Base-by-base conservation (phyloP, 2,329 filamentous ascomycete genomes). In the Penicillium sp. region DNA sequence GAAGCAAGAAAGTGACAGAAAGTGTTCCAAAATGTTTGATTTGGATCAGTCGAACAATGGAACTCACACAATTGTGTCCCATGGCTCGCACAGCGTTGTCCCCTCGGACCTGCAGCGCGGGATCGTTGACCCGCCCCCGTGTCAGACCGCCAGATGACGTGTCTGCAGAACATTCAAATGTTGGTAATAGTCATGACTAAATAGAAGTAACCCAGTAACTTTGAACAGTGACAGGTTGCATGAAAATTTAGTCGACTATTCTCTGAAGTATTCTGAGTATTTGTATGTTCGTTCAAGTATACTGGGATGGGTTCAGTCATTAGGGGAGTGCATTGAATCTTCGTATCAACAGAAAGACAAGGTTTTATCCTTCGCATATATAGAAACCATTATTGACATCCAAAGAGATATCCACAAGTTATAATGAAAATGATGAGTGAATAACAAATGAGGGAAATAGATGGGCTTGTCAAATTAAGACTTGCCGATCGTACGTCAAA, bases 341-440 rank as follows among this genome's bases (percentile, higher is more conserved):
- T 50, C 27, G 6, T 54, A 50, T 29, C 41, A 45, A 34, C 21
- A 50, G 32, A 41, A 45, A 45, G 13, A 14, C 32, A 32, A 3
- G 10, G 4, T 18, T n/a, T 45, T 27, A 13, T 45, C 21, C 34
- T 45, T 45, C 41, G 29, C 45, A 43, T 43, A 45, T 49, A 45
- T 36, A 50, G 18, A 54, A 44, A 41, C 24, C 24, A 45, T 50
- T 45, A 50, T 54, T 50, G 51, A 40, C 46, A 53, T 45, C 46
- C 31, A 13, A 34, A 31, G 27, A 49, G 46, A 50, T 45, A 50
- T 53, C 51, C 46, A 53, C 51, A 50, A 40, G 7, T 40, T 39
- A 29, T 40, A 40, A 39, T 18, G 18, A 43, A 27, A 53, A 27
- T 7, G 32, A 45, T 18, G 18, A 11, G 34, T 21, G 32, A 16